A percentile compares a stretch with the other conserved stretches of the same genome.
phyloP scores from a whole-genome alignment of 208 protist genomes.

The Phytomonas francai region DNA sequence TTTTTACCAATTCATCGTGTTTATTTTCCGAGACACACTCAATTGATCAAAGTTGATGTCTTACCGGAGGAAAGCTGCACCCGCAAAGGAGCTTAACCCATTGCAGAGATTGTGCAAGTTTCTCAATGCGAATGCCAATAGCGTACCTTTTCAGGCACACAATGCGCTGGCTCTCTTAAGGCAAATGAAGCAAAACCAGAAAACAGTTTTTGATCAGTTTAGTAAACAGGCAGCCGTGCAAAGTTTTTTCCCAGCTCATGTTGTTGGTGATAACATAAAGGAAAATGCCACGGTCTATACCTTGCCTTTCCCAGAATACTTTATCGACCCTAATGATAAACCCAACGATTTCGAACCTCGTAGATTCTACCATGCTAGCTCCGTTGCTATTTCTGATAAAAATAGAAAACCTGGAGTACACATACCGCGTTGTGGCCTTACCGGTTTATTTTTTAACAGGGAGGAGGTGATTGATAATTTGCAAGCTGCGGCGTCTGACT shows the following conservation, averaged over 20 bases:
- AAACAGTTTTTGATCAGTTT: slow-evolving; percentile 43
- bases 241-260: slow-evolving; percentile 43
- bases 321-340: slow-evolving; percentile 46
- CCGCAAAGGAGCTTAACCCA: slow-evolving; percentile 2
- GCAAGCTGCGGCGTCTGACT: slow-evolving; percentile 56
- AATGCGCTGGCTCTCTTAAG: slow-evolving; percentile 60
- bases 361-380: slow-evolving; percentile 59
- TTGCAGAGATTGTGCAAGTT: slow-evolving; percentile 53
- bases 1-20: slow-evolving; percentile 14
- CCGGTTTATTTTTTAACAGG: slow-evolving; percentile 72
- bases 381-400: slow-evolving; percentile 18
- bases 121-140: slow-evolving; percentile 36
- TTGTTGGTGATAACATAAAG: slow-evolving; percentile 18
- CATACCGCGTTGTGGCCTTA: slow-evolving; percentile 60
- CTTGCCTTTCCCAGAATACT: slow-evolving; percentile 64
- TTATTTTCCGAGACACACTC: slow-evolving; percentile 5
- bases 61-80: slow-evolving; percentile 4
- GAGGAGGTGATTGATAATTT: slow-evolving; percentile 89
- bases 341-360: slow-evolving; percentile 42
- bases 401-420: slow-evolving; percentile 11
- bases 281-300: slow-evolving; percentile 22
- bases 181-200: slow-evolving; percentile 44
- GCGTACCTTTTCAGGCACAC: slow-evolving; percentile 73
- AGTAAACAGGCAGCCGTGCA: slow-evolving; percentile 43
- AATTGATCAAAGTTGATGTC: neutral